Conservation (phyloP, 164 flowering plant genomes). For the Umbilicus rupestris region DNA sequence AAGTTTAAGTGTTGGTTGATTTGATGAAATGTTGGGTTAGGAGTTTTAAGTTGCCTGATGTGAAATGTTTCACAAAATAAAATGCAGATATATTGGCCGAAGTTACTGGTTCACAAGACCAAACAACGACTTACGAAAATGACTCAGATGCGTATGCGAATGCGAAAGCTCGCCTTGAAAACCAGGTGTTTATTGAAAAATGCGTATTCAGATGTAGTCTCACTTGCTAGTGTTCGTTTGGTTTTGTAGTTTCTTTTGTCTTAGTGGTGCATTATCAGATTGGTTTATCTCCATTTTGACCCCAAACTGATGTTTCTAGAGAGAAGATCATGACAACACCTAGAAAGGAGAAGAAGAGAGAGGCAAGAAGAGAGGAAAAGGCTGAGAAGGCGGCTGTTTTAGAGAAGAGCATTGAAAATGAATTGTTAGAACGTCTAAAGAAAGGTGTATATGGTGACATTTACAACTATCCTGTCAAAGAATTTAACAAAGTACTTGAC, state of each 20-base stretch:
- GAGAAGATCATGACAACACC: constrained; percentile 85
- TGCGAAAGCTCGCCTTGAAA: constrained; percentile 88
- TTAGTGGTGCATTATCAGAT: not conserved
- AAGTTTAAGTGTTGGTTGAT: too few species aligned
- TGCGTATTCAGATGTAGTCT: not conserved
- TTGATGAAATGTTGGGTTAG: too few species aligned
- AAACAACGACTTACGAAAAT: constrained; percentile 89
- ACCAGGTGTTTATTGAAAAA: constrained; percentile 44
- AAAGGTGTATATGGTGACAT: constrained; percentile 3
- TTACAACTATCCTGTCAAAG: constrained; percentile 5
- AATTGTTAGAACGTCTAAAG: constrained; percentile 6
- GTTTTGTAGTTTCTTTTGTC: not conserved
- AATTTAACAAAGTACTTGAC: constrained; percentile 7
- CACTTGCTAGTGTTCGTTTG: not conserved
- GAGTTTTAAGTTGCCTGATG: not conserved
- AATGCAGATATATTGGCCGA: constrained; percentile 87
- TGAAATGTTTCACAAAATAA: not conserved
- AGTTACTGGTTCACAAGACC: constrained; percentile 66
- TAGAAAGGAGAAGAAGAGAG: constrained; percentile 64
- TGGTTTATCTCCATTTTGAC: not conserved
- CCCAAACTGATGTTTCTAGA: constrained; percentile 25
- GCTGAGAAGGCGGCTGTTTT: constrained; percentile 16
- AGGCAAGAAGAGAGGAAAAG: constrained; percentile 71
- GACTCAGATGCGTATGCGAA: constrained; percentile 92
- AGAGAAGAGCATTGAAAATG: constrained; percentile 11